Base-by-base conservation (phyloP, 2,329 filamentous ascomycete species). In the Calonectria leucothoes region DNA sequence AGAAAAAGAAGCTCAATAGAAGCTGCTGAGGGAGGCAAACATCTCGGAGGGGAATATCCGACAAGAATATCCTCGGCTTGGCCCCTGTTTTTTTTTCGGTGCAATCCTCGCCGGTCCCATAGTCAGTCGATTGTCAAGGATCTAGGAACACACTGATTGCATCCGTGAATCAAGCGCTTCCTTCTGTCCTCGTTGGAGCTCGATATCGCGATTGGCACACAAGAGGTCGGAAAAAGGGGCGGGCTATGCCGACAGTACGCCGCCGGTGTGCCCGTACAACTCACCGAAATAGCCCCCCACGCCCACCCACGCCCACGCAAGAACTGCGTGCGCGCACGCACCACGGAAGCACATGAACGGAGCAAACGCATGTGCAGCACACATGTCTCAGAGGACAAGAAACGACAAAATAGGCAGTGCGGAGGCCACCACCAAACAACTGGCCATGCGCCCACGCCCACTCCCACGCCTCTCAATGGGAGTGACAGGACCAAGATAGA, bases 11-110 rank as follows among this genome's bases (percentile, higher is more conserved):
- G 66, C 29, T 39, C 51, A 49, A 66, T 45, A 55, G 59, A 70
- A 69, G 66, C 27, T 59, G 39, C 57, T 48, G 72, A 63, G 49
- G 59, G 61, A 52, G 42, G 72, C 66, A 69, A 63, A 68, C 55
- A 23, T 49, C 31, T 42, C 66, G 70, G 70, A 69, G 39, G 49
- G 59, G 14, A 11, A 65, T 51, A 42, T 59, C 66, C 66, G 70
- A 57, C 49, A 35, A 37, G n/a, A 35, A 23, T 48, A 42, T n/a
- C n/a, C 35, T 52, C 33, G 33, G 33, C 23, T 35, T 37, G 35
- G 12, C 55, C 33, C 33, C 27, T n/a, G n/a, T n/a, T 59, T 59
- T n/a, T 59, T 59, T 35, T 15, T 39, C 33, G 15, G 55, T 25
- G 10, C 55, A 23, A 57, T 57, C 49, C 35, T 33, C 27, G 25